phyloP scores from a whole-genome alignment of 2,329 filamentous ascomycete genomes.

The Botryotinia convoluta region DNA sequence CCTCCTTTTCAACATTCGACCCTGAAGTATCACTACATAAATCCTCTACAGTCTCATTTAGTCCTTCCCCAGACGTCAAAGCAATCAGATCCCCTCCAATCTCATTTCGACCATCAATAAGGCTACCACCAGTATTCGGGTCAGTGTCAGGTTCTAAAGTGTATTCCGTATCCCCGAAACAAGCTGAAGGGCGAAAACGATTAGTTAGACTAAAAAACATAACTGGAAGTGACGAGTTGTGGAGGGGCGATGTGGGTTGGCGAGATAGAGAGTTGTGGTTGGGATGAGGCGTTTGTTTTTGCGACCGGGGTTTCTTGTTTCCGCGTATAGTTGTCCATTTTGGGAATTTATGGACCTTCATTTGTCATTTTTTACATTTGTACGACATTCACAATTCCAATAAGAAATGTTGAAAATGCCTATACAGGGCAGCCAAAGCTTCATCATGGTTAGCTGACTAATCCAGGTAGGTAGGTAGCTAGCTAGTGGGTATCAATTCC shows the following conservation, averaged over 20 bases:
- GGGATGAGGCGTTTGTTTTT: not conserved
- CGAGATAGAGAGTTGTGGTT: not conserved
- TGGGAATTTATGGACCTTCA: not conserved
- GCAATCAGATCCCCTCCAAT: not conserved
- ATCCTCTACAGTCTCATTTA: not conserved
- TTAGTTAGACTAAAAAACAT: too few relatives aligned
- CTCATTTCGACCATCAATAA: not conserved
- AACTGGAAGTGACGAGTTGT: not conserved
- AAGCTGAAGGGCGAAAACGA: not conserved
- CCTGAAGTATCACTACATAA: not conserved
- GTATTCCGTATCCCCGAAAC: not conserved
- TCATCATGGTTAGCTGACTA: not conserved
- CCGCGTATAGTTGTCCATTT: not conserved
- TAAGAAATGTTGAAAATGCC: not conserved
- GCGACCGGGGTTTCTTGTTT: slow-evolving; percentile 1
- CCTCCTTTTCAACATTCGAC: not conserved
- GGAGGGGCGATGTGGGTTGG: not conserved
- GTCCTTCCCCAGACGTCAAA: not conserved
- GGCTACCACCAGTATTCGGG: not conserved
- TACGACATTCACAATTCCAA: not conserved
- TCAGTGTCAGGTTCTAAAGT: not conserved
- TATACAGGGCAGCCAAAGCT: not conserved
- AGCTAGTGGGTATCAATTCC: not conserved
- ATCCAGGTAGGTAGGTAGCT: not conserved
- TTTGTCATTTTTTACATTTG: not conserved